A percentile compares a stretch with the other conserved stretches of the same genome.
phyloP scores from a whole-genome alignment of 257 asterid genomes.

The Capsicum pubescens region DNA sequence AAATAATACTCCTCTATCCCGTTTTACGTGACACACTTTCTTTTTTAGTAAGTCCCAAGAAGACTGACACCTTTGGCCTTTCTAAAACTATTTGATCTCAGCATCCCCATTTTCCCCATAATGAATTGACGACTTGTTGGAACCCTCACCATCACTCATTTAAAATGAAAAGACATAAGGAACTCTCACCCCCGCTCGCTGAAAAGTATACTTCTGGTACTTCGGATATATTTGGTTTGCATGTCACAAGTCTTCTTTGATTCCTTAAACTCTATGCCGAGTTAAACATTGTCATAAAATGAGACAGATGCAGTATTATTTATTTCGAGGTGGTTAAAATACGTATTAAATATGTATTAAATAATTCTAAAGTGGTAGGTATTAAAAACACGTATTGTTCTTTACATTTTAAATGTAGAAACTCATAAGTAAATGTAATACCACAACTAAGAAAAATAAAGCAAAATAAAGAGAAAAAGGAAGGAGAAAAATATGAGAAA shows the following conservation, averaged over 20 bases:
- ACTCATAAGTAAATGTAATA: neutral
- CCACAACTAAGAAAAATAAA: neutral
- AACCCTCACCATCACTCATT: neutral
- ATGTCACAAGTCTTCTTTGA: neutral
- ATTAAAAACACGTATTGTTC: neutral
- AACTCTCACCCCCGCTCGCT: neutral
- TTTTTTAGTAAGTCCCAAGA: neutral
- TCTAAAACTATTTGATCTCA: neutral
- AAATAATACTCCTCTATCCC: neutral
- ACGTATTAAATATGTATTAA: neutral
- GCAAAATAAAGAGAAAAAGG: neutral
- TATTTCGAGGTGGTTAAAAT: neutral
- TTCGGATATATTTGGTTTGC: neutral
- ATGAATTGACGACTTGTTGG: neutral
- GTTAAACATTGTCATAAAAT: neutral
- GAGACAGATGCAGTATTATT: neutral
- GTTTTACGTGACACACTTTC: neutral
- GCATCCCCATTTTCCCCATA: neutral
- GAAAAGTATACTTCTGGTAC: neutral
- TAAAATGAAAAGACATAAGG: neutral
- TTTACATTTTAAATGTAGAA: neutral
- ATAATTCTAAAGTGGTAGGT: neutral
- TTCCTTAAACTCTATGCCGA: neutral
- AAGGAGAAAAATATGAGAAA: constrained; percentile 9
- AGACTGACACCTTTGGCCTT: neutral